A percentile compares a stretch with the other conserved stretches of the same genome.
Conservation (phyloP, 371 early-diverging fungal genomes). For the Lichtheimia hyalospora region DNA sequence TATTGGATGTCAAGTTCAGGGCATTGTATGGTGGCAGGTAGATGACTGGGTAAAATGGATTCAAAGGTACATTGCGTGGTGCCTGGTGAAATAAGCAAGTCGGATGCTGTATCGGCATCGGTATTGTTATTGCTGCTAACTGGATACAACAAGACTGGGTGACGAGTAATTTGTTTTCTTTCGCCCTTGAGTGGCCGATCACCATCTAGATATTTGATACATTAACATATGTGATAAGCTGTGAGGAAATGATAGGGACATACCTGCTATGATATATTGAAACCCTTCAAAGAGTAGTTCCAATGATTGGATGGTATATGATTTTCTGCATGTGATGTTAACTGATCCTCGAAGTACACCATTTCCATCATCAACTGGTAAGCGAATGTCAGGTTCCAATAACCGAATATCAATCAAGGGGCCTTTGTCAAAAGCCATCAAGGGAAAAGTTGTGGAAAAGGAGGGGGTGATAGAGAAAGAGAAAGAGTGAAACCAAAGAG, state of each 20-base stretch:
- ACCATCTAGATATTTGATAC: too few species aligned
- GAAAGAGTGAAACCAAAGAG: background rate
- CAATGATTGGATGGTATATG: constrained; percentile 1
- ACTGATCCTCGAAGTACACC: constrained; percentile 5
- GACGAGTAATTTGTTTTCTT: constrained; percentile 2
- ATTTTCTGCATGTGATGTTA: background rate
- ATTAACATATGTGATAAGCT: too few species aligned
- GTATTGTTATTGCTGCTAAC: background rate
- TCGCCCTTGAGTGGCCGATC: background rate
- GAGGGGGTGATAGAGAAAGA: background rate
- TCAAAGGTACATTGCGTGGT: constrained; percentile 2
- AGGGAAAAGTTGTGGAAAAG: background rate
- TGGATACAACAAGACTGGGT: constrained; percentile 2
- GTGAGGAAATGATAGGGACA: background rate
- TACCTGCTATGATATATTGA: background rate
- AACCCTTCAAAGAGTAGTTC: constrained; percentile 6
- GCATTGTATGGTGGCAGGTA: constrained; percentile 1
- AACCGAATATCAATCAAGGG: constrained; percentile 5
- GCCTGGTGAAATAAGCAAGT: background rate
- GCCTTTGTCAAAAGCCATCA: background rate
- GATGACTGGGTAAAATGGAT: background rate
- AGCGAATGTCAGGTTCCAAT: constrained; percentile 4
- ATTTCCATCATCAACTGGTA: background rate
- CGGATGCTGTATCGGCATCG: too few species aligned
- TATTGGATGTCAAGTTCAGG: background rate